phyloP scores from a whole-genome alignment of 2,329 filamentous ascomycete species.

The Immersiporthe knoxdaviesiana region DNA sequence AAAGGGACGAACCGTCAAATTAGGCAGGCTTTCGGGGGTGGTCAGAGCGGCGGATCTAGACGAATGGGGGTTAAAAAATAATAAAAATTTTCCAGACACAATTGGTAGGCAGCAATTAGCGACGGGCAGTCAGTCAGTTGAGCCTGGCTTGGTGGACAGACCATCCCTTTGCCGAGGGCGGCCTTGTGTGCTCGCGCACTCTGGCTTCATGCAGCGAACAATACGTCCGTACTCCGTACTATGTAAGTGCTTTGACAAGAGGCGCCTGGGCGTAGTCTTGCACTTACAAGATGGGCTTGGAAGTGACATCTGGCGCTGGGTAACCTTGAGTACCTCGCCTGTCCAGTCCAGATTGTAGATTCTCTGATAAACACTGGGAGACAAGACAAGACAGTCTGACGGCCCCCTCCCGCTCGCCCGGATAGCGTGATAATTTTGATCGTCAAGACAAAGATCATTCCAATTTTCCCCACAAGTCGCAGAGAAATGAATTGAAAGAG shows the following conservation, averaged over 20 bases:
- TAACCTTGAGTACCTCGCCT: no score
- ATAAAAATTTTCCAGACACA: neutral
- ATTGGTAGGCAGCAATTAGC: neutral
- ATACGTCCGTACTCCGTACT: no score
- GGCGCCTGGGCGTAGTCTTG: neutral
- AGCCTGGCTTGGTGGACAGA: neutral
- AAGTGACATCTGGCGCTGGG: neutral
- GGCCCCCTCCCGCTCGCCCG: neutral
- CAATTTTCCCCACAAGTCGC: neutral
- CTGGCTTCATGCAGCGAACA: neutral
- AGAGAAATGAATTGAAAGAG: neutral
- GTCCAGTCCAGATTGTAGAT: neutral
- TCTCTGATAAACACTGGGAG: neutral
- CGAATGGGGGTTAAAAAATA: no score
- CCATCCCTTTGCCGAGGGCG: neutral
- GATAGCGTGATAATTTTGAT: neutral
- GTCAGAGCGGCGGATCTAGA: neutral
- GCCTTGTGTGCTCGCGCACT: neutral
- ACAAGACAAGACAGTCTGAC: neutral
- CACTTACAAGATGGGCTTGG: neutral
- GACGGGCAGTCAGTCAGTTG: neutral
- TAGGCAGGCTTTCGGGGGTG: neutral
- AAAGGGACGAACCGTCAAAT: neutral
- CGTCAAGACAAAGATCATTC: neutral
- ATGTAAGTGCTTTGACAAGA: neutral